phyloP scores from a whole-genome alignment of 2,329 filamentous ascomycete genomes.

The Pyrenophora teres region DNA sequence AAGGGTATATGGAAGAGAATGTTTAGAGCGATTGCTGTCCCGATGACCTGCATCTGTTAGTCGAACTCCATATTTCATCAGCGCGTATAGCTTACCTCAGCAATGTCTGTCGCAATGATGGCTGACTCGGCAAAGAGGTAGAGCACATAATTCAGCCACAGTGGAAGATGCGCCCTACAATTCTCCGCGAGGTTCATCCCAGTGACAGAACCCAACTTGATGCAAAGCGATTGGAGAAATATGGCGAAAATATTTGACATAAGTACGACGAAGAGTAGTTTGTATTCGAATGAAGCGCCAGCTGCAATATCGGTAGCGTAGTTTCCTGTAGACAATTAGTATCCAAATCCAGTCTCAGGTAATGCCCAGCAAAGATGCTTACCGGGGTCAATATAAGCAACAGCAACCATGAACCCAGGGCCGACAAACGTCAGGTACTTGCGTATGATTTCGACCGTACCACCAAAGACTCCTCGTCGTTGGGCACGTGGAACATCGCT shows the following conservation, averaged over 20 bases:
- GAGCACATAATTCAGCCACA: slow-evolving; percentile 59
- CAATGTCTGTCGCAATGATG: slow-evolving; percentile 64
- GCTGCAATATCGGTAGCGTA: slow-evolving; percentile 73
- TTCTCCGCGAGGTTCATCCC: slow-evolving; percentile 57
- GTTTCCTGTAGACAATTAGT: slow-evolving; percentile 48
- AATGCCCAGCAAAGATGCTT: slow-evolving; percentile 4
- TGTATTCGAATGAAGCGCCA: slow-evolving; percentile 68
- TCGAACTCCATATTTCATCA: too few species aligned
- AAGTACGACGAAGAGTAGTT: slow-evolving; percentile 69
- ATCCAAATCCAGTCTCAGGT: too few species aligned
- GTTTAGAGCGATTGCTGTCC: slow-evolving; percentile 62
- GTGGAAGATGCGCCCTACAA: slow-evolving; percentile 55
- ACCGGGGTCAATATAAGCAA: slow-evolving; percentile 57
- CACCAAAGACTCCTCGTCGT: slow-evolving; percentile 5
- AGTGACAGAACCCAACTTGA: slow-evolving; percentile 60
- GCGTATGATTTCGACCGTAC: slow-evolving; percentile 34
- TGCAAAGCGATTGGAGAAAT: slow-evolving; percentile 69
- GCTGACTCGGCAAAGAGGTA: slow-evolving; percentile 61
- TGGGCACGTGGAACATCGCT: background rate
- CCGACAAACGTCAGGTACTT: slow-evolving; percentile 66
- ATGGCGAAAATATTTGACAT: slow-evolving; percentile 74
- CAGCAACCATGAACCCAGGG: slow-evolving; percentile 66
- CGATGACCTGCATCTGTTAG: slow-evolving; percentile 52
- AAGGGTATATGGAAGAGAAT: slow-evolving; percentile 59
- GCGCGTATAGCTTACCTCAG: slow-evolving; percentile 48